These are phyloP conservation scores for Nannizziopsis barbatae DNA, from an alignment of 2,329 filamentous ascomycete species.

Conservation along the genomic window DNA sequence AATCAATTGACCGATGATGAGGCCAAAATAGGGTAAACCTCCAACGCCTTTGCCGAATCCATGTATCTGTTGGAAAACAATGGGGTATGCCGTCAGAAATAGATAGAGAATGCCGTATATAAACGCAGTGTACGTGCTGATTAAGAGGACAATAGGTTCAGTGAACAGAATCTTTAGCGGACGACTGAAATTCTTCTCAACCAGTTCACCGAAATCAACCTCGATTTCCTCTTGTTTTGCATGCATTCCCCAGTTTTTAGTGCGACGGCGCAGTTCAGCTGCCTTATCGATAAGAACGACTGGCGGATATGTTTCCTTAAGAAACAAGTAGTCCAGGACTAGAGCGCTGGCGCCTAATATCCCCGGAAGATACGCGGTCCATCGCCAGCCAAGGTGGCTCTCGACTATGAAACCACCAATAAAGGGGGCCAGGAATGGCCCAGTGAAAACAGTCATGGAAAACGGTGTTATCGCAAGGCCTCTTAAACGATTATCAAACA, in stretches of 20 bases:
- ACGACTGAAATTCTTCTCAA: constrained; percentile 44
- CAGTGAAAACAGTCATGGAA: constrained; percentile 43
- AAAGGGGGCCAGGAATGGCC: constrained; percentile 44
- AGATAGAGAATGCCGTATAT: constrained; percentile 28
- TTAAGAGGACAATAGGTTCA: constrained; percentile 34
- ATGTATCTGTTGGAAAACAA: constrained; percentile 23
- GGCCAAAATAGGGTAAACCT: constrained; percentile 36
- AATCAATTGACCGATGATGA: constrained; percentile 35
- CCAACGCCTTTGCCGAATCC: constrained; percentile 25
- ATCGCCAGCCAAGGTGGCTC: constrained; percentile 43
- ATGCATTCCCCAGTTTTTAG: constrained; percentile 51
- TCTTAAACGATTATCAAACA: constrained; percentile 41
- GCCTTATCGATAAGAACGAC: constrained; percentile 48
- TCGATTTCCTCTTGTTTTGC: constrained; percentile 48
- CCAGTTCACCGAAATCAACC: constrained; percentile 40
- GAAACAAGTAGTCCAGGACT: constrained; percentile 41
- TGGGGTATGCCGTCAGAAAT: constrained; percentile 27
- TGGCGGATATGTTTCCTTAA: constrained; percentile 49
- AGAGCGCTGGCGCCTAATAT: constrained; percentile 47
- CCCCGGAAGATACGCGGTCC: constrained; percentile 44
- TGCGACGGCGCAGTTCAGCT: constrained; percentile 42
- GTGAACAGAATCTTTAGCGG: constrained; percentile 35
- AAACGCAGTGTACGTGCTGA: constrained; percentile 31
- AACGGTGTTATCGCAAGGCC: constrained; percentile 41
- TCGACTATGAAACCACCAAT: constrained; percentile 46